Conservation (phyloP, 2,329 filamentous ascomycete species). For the Colletotrichum navitas region DNA sequence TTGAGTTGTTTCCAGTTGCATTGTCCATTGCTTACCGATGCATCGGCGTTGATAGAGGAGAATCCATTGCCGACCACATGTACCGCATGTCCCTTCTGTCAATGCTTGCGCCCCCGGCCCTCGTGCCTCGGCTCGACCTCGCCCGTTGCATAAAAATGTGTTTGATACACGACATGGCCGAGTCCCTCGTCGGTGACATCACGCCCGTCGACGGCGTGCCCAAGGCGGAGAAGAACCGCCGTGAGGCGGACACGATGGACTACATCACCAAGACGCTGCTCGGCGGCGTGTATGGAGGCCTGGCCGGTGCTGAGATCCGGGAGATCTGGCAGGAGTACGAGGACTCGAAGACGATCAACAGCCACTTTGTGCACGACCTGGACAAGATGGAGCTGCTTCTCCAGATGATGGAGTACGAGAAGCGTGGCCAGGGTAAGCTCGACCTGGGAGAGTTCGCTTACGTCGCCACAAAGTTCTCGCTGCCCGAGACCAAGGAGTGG, state of each 20-base stretch:
- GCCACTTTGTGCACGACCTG: slow-evolving; percentile 92
- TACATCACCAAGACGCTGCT: slow-evolving; percentile 83
- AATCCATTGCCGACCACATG: slow-evolving; percentile 99
- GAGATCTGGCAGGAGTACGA: slow-evolving; percentile 97
- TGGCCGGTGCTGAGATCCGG: slow-evolving; percentile 77
- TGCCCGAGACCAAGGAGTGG: slow-evolving; percentile 87
- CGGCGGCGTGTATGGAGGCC: slow-evolving; percentile 79
- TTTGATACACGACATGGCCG: slow-evolving; percentile 97
- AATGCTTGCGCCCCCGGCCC: slow-evolving; percentile 85
- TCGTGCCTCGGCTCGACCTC: slow-evolving; percentile 80
- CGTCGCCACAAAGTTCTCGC: slow-evolving; percentile 78
- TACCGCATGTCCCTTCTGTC: slow-evolving; percentile 99
- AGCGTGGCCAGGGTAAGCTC: slow-evolving; percentile 70
- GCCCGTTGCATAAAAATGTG: slow-evolving; percentile 93
- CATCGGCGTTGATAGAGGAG: slow-evolving; percentile 66
- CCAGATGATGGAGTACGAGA: slow-evolving; percentile 98
- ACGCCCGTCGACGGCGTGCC: slow-evolving; percentile 89
- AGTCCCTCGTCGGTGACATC: slow-evolving; percentile 94
- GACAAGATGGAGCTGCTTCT: slow-evolving; percentile 96
- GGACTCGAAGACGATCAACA: slow-evolving; percentile 84
- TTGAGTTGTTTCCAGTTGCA: background rate
- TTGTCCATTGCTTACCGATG: background rate
- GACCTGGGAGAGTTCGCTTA: slow-evolving; percentile 90
- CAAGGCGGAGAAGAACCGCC: slow-evolving; percentile 89
- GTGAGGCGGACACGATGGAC: slow-evolving; percentile 92